These are phyloP conservation scores for Immersiella caudata DNA, from an alignment of 495 filamentous ascomycete genomes.

Conservation along the genomic window DNA sequence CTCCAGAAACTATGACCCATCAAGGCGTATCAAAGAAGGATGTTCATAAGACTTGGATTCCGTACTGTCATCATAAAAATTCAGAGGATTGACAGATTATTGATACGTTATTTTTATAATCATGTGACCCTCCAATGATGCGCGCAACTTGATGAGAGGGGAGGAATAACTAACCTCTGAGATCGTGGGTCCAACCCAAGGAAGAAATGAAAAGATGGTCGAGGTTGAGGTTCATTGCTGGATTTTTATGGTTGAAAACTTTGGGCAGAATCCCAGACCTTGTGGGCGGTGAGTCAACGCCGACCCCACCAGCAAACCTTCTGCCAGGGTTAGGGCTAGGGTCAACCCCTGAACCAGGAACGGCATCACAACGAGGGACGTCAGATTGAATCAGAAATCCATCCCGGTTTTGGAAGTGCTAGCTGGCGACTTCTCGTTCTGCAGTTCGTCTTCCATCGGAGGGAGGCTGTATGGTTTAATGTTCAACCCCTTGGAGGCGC, in stretches of 20 bases:
- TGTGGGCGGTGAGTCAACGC: slow-evolving; percentile 18
- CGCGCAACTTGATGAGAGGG: slow-evolving; percentile 1
- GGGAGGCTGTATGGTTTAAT: slow-evolving; percentile 90
- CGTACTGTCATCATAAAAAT: slow-evolving; percentile 42
- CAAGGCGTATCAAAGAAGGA: slow-evolving; percentile 15
- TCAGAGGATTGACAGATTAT: slow-evolving; percentile 54
- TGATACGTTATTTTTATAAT: slow-evolving; percentile 41
- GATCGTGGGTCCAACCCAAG: slow-evolving; percentile 28
- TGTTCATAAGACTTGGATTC: slow-evolving; percentile 39
- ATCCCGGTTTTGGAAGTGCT: slow-evolving; percentile 32
- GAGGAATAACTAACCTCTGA: slow-evolving; percentile 32
- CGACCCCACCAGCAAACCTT: slow-evolving; percentile 4
- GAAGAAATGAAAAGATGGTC: slow-evolving; percentile 18
- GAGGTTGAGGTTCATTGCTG: slow-evolving; percentile 1
- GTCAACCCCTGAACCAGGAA: not conserved
- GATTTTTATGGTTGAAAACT: slow-evolving; percentile 26
- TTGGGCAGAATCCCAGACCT: slow-evolving; percentile 18
- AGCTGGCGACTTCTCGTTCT: slow-evolving; percentile 60
- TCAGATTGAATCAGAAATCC: slow-evolving; percentile 35
- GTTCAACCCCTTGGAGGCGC: slow-evolving; percentile 74
- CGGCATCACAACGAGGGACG: not conserved
- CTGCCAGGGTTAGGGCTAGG: slow-evolving; percentile 19
- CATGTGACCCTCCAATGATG: slow-evolving; percentile 29
- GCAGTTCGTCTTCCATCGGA: slow-evolving; percentile 78
- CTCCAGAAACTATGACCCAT: not conserved